phyloP scores from a whole-genome alignment of 2,329 filamentous ascomycete genomes.

The Pyrenophora seminiperda region DNA sequence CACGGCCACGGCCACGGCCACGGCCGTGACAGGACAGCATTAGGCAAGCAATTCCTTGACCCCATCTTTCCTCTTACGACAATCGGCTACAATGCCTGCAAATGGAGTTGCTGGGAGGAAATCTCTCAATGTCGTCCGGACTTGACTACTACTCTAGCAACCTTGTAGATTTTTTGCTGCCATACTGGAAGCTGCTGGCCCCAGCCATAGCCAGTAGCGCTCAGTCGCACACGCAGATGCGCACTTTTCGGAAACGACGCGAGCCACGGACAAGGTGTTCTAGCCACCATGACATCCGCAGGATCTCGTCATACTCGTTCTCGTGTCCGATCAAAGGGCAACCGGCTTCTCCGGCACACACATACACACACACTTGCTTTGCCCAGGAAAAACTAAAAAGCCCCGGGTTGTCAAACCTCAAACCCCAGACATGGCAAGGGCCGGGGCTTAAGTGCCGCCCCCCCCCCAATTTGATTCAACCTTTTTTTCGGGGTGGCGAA shows the following conservation, averaged over 20 bases:
- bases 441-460: too few relatives aligned
- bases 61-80: too few relatives aligned
- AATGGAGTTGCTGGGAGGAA: too few relatives aligned
- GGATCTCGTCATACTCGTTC: slow-evolving; percentile 25
- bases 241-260: slow-evolving; percentile 1
- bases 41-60: too few relatives aligned
- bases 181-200: not conserved
- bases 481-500: not conserved
- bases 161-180: too few relatives aligned
- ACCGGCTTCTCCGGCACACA: slow-evolving; percentile 7
- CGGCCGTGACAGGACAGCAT: too few relatives aligned
- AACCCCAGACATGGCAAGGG: not conserved
- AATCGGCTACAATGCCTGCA: too few relatives aligned
- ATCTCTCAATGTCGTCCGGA: not conserved
- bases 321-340: slow-evolving; percentile 16
- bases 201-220: not conserved
- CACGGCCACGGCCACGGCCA: not conserved
- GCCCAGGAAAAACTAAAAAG: slow-evolving; percentile 4
- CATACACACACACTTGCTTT: too few relatives aligned
- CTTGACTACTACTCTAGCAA: not conserved
- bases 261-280: slow-evolving; percentile 5
- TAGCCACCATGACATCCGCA: slow-evolving; percentile 15
- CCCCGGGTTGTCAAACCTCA: slow-evolving; percentile 4
- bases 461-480: slow-evolving; percentile 4
- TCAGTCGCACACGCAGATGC: not conserved